Conservation (phyloP, 202 grass and related monocot genomes). For the Eragrostis tef region DNA sequence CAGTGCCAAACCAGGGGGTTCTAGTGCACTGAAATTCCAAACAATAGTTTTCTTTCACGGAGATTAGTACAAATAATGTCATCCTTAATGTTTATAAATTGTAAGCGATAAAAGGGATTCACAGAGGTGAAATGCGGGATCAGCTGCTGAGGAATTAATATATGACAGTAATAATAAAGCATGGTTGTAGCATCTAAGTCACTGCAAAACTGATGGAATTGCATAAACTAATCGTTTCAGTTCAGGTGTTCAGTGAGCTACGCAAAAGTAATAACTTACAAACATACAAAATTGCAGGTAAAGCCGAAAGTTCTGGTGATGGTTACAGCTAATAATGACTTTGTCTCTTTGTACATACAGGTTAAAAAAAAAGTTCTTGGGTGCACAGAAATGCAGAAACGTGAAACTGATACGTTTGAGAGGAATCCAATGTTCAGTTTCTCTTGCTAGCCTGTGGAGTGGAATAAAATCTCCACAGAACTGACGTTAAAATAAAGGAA, state of each 20-base stretch:
- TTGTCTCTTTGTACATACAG: constrained; percentile 37
- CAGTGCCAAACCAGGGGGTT: constrained; percentile 21
- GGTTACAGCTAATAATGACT: constrained; percentile 42
- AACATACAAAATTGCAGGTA: constrained; percentile 37
- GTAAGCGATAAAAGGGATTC: constrained; percentile 3
- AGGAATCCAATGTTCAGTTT: constrained; percentile 1
- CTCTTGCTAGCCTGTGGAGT: neutral
- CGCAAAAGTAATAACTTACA: constrained; percentile 11
- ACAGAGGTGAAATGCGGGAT: constrained; percentile 16
- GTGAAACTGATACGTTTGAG: constrained; percentile 7
- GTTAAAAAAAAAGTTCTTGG: neutral
- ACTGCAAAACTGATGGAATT: constrained; percentile 16
- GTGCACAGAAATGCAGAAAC: constrained; percentile 17
- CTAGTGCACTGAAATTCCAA: constrained; percentile 16
- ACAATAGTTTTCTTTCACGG: neutral
- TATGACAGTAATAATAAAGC: neutral
- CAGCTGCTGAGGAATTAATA: constrained; percentile 27
- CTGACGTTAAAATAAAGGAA: neutral
- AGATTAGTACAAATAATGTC: neutral
- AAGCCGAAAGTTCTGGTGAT: constrained; percentile 38
- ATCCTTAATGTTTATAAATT: constrained; percentile 3
- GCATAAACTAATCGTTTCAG: neutral
- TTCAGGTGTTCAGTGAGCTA: neutral
- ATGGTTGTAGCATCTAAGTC: neutral
- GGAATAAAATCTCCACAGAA: neutral